These are phyloP conservation scores for Ogataea zsoltii DNA, from an alignment of 805 yeast species.

Conservation along the genomic window DNA sequence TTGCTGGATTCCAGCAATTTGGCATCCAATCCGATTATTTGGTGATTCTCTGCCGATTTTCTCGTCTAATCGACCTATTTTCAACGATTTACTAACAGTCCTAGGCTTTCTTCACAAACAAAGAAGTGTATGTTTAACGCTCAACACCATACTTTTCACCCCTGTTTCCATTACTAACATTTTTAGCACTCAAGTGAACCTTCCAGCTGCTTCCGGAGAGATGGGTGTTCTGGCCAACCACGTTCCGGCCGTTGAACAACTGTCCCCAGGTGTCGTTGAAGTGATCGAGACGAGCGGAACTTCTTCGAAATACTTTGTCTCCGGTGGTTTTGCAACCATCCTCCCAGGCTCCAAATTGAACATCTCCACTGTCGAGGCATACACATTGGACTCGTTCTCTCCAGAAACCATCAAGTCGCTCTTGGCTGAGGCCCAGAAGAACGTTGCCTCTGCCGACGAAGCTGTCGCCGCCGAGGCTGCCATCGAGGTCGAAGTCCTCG, in stretches of 20 bases:
- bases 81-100: not conserved
- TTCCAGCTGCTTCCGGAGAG: slow-evolving; percentile 94
- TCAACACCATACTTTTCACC: not conserved
- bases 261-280: slow-evolving; percentile 93
- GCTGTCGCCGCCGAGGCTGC: slow-evolving; percentile 90
- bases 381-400: slow-evolving; percentile 85
- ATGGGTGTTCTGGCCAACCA: slow-evolving; percentile 97
- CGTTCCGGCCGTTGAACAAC: slow-evolving; percentile 96
- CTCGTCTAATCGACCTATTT: no score
- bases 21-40: not conserved
- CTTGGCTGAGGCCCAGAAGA: slow-evolving; percentile 93
- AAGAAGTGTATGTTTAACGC: slow-evolving; percentile 32
- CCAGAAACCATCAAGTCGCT: slow-evolving; percentile 74
- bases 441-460: slow-evolving; percentile 81
- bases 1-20: not conserved
- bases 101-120: slow-evolving; percentile 33
- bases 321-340: slow-evolving; percentile 96
- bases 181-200: slow-evolving; percentile 72
- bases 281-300: slow-evolving; percentile 76
- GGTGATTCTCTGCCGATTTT: no score
- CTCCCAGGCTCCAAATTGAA: slow-evolving; percentile 90
- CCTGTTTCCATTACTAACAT: slow-evolving; percentile 5
- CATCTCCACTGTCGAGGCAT: slow-evolving; percentile 94
- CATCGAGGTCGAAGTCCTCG: slow-evolving; percentile 93
- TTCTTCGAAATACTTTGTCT: slow-evolving; percentile 78